Base-by-base conservation (phyloP, 2,329 filamentous ascomycete genomes). In the Botrytis elliptica region DNA sequence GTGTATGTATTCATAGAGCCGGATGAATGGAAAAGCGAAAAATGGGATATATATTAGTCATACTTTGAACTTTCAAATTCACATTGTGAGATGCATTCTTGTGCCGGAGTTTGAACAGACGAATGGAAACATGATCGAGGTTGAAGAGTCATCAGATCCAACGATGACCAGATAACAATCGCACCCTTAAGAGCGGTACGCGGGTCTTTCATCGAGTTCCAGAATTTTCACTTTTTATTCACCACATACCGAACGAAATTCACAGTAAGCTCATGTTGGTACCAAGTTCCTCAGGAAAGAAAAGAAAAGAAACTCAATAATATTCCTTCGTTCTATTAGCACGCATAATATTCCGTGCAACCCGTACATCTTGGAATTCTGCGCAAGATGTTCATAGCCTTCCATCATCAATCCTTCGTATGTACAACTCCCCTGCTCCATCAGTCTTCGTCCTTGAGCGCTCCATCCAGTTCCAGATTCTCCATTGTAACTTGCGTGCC, bases 361-460 rank as follows among this genome's bases (percentile, higher is more conserved):
- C 65, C 46, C 46, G 65, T 55, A 68, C 46, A 69, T 69, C 36
- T 42, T 42, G 49, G 40, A 57, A 57, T 69, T 14, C 66, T 16
- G n/a, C 65, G 38, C 36, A 52, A 69, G 49, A 69, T 67, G 29
- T 44, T 36, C 60, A 38, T 67, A n/a, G n/a, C 38, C 29, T 44
- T 36, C 33, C 42, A 29, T 55, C 59, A 29, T 65, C 44, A 40
- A 38, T 66, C 55, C 42, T 72, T 38, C 72, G 52, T 77, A 76
- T 75, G 60, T 77, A 77, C 73, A 74, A 36, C 65, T 57, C 72
- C 29, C 49, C 49, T 42, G 38, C 18, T 52, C 29, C 55, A 74
- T 69, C 38, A 29, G 16, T 42, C 49, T 55, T 55, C 25, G 22
- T 38, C n/a, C 52, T 63, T 36, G 5, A 42, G 18, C 29, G 36